Percentiles rank a stretch among this genome's conserved stretches.
These are phyloP conservation scores for Penicillium vulpinum DNA, from an alignment of 2,329 filamentous ascomycete genomes.

Conservation along the genomic window DNA sequence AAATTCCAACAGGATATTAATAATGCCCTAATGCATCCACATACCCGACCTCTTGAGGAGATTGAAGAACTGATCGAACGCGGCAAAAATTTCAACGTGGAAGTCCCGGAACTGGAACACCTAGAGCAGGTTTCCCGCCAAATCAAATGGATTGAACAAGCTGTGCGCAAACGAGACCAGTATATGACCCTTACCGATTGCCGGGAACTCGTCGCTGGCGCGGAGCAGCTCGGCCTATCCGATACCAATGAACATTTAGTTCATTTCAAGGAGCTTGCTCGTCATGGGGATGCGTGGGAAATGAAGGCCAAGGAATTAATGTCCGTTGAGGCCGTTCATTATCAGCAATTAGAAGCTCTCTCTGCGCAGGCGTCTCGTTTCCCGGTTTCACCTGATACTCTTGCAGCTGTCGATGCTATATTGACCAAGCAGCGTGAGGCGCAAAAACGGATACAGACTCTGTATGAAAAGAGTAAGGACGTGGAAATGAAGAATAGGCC, in stretches of 20 bases:
- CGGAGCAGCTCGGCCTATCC: constrained; percentile 73
- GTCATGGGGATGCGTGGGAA: constrained; percentile 84
- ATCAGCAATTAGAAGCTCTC: constrained; percentile 88
- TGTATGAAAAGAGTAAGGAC: constrained; percentile 76
- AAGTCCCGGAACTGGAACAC: constrained; percentile 82
- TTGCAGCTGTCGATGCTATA: constrained; percentile 83
- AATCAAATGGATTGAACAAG: constrained; percentile 83
- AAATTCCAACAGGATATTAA: constrained; percentile 78
- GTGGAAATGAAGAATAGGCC: constrained; percentile 76
- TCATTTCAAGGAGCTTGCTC: constrained; percentile 73
- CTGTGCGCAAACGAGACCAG: constrained; percentile 64
- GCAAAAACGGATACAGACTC: constrained; percentile 78
- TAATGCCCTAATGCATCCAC: constrained; percentile 66
- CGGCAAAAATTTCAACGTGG: constrained; percentile 84
- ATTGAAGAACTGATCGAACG: constrained; percentile 90
- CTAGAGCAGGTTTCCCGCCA: constrained; percentile 80
- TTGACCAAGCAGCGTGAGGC: constrained; percentile 94
- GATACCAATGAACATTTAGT: constrained; percentile 76
- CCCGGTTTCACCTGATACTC: constrained; percentile 78
- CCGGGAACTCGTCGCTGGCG: constrained; percentile 73
- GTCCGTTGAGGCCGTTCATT: constrained; percentile 86
- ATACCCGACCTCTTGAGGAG: constrained; percentile 65
- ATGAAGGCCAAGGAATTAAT: constrained; percentile 89
- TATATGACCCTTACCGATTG: constrained; percentile 77
- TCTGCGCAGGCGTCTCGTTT: constrained; percentile 77